A percentile compares a stretch with the other conserved stretches of the same genome.
Conservation (phyloP, 176 grass and related monocot genomes). For the Otatea glauca region DNA sequence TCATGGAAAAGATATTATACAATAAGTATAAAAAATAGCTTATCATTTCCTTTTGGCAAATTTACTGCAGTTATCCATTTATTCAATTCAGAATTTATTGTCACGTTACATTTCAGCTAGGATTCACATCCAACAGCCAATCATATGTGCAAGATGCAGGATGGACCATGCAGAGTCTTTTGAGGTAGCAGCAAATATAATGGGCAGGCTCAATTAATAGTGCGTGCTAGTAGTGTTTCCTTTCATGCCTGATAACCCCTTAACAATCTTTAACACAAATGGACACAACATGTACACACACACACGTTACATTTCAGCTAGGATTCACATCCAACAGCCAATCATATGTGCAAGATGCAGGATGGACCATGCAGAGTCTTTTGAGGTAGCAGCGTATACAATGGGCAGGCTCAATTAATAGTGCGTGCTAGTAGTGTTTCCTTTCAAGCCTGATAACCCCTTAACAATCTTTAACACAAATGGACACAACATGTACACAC, state of each 20-base stretch:
- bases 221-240: neutral
- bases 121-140: constrained; percentile 25
- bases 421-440: neutral
- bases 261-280: neutral
- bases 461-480: neutral
- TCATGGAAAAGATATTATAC: constrained; percentile 23
- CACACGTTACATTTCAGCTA: constrained; percentile 5
- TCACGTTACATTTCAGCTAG: neutral
- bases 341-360: neutral
- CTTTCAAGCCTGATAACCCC: neutral
- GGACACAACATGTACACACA: constrained; percentile 8
- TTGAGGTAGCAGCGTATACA: neutral
- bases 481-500: constrained; percentile 8
- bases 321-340: constrained; percentile 17
- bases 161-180: neutral
- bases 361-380: constrained; percentile 1
- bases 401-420: neutral
- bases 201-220: neutral
- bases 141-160: neutral
- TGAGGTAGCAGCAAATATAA: neutral
- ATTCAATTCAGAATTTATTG: neutral
- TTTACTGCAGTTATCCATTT: neutral
- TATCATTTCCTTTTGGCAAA: neutral
- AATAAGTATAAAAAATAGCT: neutral
- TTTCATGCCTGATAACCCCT: neutral